Evolutionary conservation across 2,329 filamentous ascomycete species (phyloP).

Genomic region (Penicillium sp.): DNA sequence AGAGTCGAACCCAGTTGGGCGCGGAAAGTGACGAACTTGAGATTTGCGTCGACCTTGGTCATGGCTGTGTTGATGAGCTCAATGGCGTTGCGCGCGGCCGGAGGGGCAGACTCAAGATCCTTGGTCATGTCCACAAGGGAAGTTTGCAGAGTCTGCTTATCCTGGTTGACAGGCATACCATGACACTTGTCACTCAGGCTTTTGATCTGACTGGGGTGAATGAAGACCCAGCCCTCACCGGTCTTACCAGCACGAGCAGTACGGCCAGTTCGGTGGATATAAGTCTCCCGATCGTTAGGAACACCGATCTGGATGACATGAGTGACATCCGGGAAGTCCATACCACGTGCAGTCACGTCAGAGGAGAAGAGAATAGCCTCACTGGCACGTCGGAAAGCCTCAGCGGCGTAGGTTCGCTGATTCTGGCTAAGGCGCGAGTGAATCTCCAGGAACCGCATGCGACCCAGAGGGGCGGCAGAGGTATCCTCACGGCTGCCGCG

Average conservation of each 20-base stretch:
- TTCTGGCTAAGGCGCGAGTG: constrained; percentile 75
- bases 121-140: constrained; percentile 37
- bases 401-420: constrained; percentile 68
- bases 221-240: constrained; percentile 62
- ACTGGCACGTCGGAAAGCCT: constrained; percentile 66
- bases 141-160: constrained; percentile 46
- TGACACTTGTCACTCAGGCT: constrained; percentile 52
- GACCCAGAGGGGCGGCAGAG: constrained; percentile 29
- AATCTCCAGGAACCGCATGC: constrained; percentile 58
- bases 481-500: constrained; percentile 1
- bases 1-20: constrained; percentile 24
- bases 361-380: constrained; percentile 72
- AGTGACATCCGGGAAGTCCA: constrained; percentile 81
- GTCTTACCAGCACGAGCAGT: constrained; percentile 68
- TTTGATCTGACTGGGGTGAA: constrained; percentile 53
- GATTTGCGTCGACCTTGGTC: constrained; percentile 20
- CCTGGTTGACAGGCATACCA: constrained; percentile 55
- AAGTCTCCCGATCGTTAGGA: constrained; percentile 66
- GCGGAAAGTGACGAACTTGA: constrained; percentile 33
- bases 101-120: constrained; percentile 4
- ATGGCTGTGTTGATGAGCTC: constrained; percentile 47
- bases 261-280: constrained; percentile 75
- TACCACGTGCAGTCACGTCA: constrained; percentile 77
- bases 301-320: constrained; percentile 73
- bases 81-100: constrained; percentile 20